Percentiles rank a stretch among this genome's conserved stretches.
Evolutionary conservation across 2,329 filamentous ascomycete species (phyloP).

Genomic region (Elsinoe fawcettii): DNA sequence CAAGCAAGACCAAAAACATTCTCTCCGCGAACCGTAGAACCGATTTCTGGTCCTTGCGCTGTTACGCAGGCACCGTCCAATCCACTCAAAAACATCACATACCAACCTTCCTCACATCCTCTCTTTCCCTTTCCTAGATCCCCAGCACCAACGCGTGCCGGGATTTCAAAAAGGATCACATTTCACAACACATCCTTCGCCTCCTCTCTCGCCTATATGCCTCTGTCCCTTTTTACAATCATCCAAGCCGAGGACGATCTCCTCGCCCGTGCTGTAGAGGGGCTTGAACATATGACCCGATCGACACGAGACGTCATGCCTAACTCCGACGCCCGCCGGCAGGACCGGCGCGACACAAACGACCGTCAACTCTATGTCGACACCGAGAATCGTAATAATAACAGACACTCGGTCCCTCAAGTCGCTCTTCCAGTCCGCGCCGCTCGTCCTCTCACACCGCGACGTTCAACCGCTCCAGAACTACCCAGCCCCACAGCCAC

Average conservation of each 20-base stretch:
- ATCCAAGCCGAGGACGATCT: constrained; percentile 15
- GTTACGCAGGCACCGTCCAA: background rate
- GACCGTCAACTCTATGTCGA: constrained; percentile 3
- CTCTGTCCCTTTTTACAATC: constrained; percentile 14
- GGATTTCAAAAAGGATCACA: background rate
- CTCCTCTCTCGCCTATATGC: constrained; percentile 1
- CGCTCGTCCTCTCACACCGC: constrained; percentile 22
- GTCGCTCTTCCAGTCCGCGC: constrained; percentile 2
- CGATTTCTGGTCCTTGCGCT: constrained; percentile 9
- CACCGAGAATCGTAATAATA: background rate
- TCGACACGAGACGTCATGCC: constrained; percentile 15
- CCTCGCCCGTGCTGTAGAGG: constrained; percentile 13
- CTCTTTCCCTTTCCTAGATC: background rate
- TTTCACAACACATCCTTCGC: background rate
- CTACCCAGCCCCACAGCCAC: constrained; percentile 20
- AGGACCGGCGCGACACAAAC: background rate
- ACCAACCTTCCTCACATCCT: background rate
- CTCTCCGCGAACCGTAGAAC: constrained; percentile 7
- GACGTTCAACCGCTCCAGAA: constrained; percentile 33
- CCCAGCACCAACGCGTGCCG: constrained; percentile 8
- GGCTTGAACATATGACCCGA: constrained; percentile 15
- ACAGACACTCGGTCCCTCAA: constrained; percentile 1
- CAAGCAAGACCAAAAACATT: background rate
- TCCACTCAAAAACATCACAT: constrained; percentile 5
- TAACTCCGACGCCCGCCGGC: constrained; percentile 12